Evolutionary conservation across 2,329 filamentous ascomycete genomes (phyloP).

Genomic region (Fusarium ramigenum): DNA sequence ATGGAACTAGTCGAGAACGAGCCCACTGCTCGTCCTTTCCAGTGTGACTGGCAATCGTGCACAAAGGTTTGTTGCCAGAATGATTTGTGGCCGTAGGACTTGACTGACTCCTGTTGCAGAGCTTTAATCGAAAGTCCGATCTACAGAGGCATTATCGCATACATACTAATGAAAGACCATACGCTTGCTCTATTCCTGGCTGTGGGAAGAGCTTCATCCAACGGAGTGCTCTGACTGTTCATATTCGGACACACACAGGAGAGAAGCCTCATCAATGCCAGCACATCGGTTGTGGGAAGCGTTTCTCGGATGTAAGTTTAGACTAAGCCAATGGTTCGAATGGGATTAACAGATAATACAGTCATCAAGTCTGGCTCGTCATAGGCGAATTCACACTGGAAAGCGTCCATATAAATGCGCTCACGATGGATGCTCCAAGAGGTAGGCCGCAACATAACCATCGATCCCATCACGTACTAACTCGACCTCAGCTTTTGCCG

Average conservation of each 20-base stretch:
- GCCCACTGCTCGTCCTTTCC: constrained; percentile 68
- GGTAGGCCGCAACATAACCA: constrained; percentile 50
- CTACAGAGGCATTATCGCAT: constrained; percentile 76
- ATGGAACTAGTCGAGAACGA: constrained; percentile 73
- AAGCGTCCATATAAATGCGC: constrained; percentile 73
- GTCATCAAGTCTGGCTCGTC: constrained; percentile 72
- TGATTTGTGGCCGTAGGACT: background rate
- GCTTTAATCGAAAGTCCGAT: constrained; percentile 78
- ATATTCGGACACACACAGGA: constrained; percentile 75
- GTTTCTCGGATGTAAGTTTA: constrained; percentile 72
- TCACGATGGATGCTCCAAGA: constrained; percentile 70
- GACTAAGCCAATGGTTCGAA: background rate
- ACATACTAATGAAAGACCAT: constrained; percentile 76
- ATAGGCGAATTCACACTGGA: constrained; percentile 72
- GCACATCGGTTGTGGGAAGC: constrained; percentile 71
- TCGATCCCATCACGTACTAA: constrained; percentile 24
- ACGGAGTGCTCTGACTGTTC: constrained; percentile 74
- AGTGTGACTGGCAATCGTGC: constrained; percentile 71
- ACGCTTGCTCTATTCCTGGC: constrained; percentile 66
- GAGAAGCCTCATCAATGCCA: constrained; percentile 78
- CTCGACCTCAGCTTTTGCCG: constrained; percentile 68
- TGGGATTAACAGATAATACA: constrained; percentile 44
- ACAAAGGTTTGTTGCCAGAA: constrained; percentile 61
- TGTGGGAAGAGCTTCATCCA: constrained; percentile 79
- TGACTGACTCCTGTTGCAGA: constrained; percentile 54